Percentiles rank a stretch among this genome's conserved stretches.
Evolutionary conservation across 1,284 basidiomycete genomes (phyloP).

Genomic region (Moniliophthora roreri): DNA sequence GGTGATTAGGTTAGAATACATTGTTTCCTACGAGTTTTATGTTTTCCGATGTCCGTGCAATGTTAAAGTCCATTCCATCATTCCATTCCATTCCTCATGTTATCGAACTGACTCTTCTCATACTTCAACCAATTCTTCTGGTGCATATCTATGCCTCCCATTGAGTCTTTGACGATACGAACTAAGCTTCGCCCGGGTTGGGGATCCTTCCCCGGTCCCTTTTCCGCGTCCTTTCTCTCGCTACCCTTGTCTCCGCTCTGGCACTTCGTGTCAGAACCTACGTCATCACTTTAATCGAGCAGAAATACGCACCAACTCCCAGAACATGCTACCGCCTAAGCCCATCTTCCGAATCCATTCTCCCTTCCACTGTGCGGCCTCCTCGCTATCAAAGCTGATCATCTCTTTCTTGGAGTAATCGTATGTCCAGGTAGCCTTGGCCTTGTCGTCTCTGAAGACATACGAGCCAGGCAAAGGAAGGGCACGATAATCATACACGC

Average conservation of each 20-base stretch:
- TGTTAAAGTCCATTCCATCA: neutral
- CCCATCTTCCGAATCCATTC: slow-evolving; percentile 71
- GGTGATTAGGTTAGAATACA: too few species aligned
- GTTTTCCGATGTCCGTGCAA: too few species aligned
- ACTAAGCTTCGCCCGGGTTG: slow-evolving; percentile 49
- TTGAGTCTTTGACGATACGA: slow-evolving; percentile 51
- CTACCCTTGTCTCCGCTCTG: slow-evolving; percentile 51
- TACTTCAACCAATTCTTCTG: slow-evolving; percentile 55
- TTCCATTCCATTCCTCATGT: slow-evolving; percentile 49
- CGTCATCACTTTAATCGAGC: too few species aligned
- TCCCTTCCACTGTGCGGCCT: slow-evolving; percentile 70
- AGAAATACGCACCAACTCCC: slow-evolving; percentile 53
- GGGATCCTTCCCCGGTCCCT: slow-evolving; percentile 44
- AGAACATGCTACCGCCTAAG: slow-evolving; percentile 83
- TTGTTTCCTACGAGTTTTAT: too few species aligned
- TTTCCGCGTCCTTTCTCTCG: slow-evolving; percentile 52
- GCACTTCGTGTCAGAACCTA: slow-evolving; percentile 60
- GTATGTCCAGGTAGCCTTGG: slow-evolving; percentile 73
- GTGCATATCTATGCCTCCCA: slow-evolving; percentile 51
- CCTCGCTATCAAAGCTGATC: slow-evolving; percentile 78
- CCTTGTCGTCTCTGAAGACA: slow-evolving; percentile 55
- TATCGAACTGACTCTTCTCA: slow-evolving; percentile 55
- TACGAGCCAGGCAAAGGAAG: slow-evolving; percentile 72
- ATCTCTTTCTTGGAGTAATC: slow-evolving; percentile 69
- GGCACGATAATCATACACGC: slow-evolving; percentile 80